Percentiles rank a stretch among this genome's conserved stretches.
Evolutionary conservation across 805 yeast genomes (phyloP).

Genomic region (Candida maris): DNA sequence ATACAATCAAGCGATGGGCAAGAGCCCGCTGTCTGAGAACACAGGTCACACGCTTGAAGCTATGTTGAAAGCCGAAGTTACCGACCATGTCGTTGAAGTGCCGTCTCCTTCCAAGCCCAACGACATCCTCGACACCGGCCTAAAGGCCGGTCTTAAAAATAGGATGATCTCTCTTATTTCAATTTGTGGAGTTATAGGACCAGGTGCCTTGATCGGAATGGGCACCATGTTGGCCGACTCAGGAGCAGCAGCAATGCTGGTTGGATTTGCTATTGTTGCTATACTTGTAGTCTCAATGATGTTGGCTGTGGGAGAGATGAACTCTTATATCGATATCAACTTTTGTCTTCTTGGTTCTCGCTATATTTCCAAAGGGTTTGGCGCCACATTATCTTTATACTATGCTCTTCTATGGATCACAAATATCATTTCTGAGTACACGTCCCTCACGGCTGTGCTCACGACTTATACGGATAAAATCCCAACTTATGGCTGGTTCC

Average conservation of each 20-base stretch:
- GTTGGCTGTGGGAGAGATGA: conserved; percentile 53
- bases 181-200: conserved; percentile 57
- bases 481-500: conserved; percentile 53
- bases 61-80: too few species aligned
- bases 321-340: conserved; percentile 50
- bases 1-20: too few species aligned
- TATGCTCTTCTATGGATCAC: conserved; percentile 57
- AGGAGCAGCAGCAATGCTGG: conserved; percentile 51
- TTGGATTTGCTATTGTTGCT: conserved; percentile 51
- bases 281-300: conserved; percentile 40
- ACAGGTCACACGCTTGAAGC: too few species aligned
- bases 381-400: conserved; percentile 52
- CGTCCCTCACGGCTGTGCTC: conserved; percentile 48
- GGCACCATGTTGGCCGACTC: conserved; percentile 47
- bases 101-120: neutral
- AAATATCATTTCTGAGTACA: conserved; percentile 52
- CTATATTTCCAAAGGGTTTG: conserved; percentile 52
- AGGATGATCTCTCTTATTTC: conserved; percentile 50
- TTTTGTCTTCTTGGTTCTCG: conserved; percentile 50
- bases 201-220: conserved; percentile 50
- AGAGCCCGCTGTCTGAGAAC: too few species aligned
- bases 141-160: conserved; percentile 45
- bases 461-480: conserved; percentile 48
- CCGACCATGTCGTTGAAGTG: too few species aligned
- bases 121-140: conserved; percentile 1